phyloP scores from a whole-genome alignment of 2,329 filamentous ascomycete species.

The Xylaria multiplex region DNA sequence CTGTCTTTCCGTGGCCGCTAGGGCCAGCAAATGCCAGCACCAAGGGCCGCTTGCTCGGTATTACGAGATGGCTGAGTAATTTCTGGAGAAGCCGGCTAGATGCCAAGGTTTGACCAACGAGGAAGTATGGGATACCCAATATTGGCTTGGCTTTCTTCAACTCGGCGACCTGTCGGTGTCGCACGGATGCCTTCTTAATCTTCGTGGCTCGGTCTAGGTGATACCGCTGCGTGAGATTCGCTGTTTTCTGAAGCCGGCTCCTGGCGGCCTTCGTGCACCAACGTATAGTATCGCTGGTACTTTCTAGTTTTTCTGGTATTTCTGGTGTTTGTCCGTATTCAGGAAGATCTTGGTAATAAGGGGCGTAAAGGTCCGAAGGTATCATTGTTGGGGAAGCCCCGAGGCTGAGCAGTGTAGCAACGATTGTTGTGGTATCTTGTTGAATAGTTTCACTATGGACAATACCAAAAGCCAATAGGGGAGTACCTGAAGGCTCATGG shows the following conservation, averaged over 20 bases:
- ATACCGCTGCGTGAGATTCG: too few species aligned
- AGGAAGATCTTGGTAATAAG: too few species aligned
- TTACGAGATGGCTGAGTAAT: background rate
- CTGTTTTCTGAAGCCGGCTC: too few species aligned
- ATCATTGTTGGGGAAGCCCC: background rate
- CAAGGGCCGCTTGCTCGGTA: constrained; percentile 44
- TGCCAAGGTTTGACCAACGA: background rate
- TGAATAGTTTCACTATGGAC: constrained; percentile 5
- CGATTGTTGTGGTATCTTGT: background rate
- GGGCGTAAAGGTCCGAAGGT: too few species aligned
- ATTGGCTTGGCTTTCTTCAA: constrained; percentile 1
- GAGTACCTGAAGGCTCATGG: background rate
- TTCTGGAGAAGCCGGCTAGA: background rate
- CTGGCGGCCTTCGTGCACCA: too few species aligned
- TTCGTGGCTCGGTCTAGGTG: too few species aligned
- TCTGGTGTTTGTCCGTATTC: too few species aligned
- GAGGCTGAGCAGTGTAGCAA: background rate
- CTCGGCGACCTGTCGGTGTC: constrained; percentile 2
- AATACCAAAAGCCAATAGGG: constrained; percentile 4
- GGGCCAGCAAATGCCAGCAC: constrained; percentile 57
- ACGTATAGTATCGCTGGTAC: too few species aligned
- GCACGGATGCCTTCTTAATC: background rate
- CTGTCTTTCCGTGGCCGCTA: constrained; percentile 61
- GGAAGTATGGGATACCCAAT: background rate
- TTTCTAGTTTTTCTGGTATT: too few species aligned